Percentiles rank a stretch among this genome's conserved stretches.
Evolutionary conservation across 2,329 filamentous ascomycete species (phyloP).

Genomic region (Fusarium sp.): DNA sequence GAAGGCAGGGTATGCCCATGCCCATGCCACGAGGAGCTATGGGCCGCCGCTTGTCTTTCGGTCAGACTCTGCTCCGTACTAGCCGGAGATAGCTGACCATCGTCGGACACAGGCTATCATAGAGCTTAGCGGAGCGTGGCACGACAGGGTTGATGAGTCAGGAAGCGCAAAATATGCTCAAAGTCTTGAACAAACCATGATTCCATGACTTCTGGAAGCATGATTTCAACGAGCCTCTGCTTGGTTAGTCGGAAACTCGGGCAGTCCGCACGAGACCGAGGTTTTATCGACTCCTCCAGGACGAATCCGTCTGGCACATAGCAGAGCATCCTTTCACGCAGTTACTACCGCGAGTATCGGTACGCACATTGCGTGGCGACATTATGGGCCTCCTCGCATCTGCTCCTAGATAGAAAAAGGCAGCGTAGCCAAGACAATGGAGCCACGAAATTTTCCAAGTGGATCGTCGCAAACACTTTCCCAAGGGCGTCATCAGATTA

Average conservation of each 20-base stretch:
- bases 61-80: not conserved
- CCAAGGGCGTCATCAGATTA: too few species aligned
- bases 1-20: not conserved
- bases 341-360: too few species aligned
- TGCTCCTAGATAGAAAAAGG: not conserved
- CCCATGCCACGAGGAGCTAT: not conserved
- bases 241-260: too few species aligned
- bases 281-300: too few species aligned
- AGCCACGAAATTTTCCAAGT: not conserved
- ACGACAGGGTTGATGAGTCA: constrained; percentile 1
- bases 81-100: not conserved
- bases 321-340: too few species aligned
- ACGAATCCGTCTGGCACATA: too few species aligned
- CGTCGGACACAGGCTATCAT: not conserved
- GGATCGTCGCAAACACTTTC: not conserved
- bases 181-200: not conserved
- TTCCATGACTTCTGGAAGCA: not conserved
- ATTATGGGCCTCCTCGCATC: not conserved
- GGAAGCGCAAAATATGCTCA: not conserved
- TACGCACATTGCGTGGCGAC: not conserved
- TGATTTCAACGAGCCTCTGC: not conserved
- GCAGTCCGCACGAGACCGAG: not conserved
- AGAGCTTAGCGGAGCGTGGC: not conserved
- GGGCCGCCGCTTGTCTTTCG: not conserved
- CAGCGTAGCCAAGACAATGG: not conserved